A percentile compares a stretch with the other conserved stretches of the same genome.
These are phyloP conservation scores for Populus hybrid DNA, from an alignment of 441 rosid genomes.

Conservation along the genomic window DNA sequence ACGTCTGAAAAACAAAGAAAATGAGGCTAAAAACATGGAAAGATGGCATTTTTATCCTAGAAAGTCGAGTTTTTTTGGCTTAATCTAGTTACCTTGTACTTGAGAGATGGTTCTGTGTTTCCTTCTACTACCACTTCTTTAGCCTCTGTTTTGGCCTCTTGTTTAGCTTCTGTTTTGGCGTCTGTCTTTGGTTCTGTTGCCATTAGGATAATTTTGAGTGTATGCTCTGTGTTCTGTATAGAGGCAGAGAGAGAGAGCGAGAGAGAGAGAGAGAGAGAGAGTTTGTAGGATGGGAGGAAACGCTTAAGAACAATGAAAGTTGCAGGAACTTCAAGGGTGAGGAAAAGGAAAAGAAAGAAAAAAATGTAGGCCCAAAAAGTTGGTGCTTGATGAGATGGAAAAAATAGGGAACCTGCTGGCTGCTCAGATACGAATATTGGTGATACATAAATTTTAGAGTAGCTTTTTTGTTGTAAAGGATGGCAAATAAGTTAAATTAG, in stretches of 20 bases:
- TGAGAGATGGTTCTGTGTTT: constrained; percentile 31
- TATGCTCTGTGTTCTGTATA: too few relatives aligned
- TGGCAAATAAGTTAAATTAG: neutral
- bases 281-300: neutral
- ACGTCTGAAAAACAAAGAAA: constrained; percentile 39
- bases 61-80: neutral
- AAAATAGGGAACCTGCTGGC: constrained; percentile 7
- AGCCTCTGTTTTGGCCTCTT: constrained; percentile 28
- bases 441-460: neutral
- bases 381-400: constrained; percentile 26
- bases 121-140: constrained; percentile 23
- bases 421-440: neutral
- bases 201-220: constrained; percentile 24
- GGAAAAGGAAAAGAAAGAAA: constrained; percentile 4
- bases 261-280: constrained; percentile 5
- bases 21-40: neutral
- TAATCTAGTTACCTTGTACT: constrained; percentile 42
- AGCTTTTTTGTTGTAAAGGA: neutral
- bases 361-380: constrained; percentile 14
- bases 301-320: neutral
- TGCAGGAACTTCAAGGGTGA: neutral
- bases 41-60: neutral
- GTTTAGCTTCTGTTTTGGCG: constrained; percentile 17
- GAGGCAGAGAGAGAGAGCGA: neutral
- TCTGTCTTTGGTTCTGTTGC: constrained; percentile 28